Conservation (phyloP, 208 protist genomes). For the Crithidia acanthocephali region DNA sequence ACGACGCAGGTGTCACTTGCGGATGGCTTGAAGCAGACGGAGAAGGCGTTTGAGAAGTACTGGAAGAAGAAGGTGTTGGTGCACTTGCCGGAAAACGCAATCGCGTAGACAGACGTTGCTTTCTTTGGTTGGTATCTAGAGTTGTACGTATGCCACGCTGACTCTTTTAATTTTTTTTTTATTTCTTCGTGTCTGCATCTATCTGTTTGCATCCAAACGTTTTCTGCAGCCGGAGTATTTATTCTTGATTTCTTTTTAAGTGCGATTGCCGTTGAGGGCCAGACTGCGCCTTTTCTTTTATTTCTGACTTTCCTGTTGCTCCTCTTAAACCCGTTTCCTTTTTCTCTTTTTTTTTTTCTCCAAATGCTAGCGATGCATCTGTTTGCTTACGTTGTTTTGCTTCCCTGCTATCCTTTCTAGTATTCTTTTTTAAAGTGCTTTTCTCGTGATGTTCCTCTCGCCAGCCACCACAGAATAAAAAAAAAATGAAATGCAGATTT, state of each 20-base stretch:
- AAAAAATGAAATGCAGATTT: too few species aligned
- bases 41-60: constrained; percentile 48
- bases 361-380: background rate
- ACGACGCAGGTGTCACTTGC: constrained; percentile 51
- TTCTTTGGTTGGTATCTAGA: too few species aligned
- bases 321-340: too few species aligned
- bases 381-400: background rate
- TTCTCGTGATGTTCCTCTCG: too few species aligned
- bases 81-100: constrained; percentile 10
- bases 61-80: constrained; percentile 46
- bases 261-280: too few species aligned
- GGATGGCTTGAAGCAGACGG: constrained; percentile 52
- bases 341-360: background rate
- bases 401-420: constrained; percentile 5
- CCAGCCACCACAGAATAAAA: constrained; percentile 98
- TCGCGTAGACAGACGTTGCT: background rate
- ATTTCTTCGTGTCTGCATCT: background rate
- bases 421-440: constrained; percentile 9
- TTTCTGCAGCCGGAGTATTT: too few species aligned
- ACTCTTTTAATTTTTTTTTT: too few species aligned
- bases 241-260: too few species aligned
- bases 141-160: too few species aligned
- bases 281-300: too few species aligned
- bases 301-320: too few species aligned
- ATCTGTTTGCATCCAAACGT: too few species aligned